Evolutionary conservation across 108 stramenopile genomes (phyloP).

Genomic region (Nitzschia inconspicua): DNA sequence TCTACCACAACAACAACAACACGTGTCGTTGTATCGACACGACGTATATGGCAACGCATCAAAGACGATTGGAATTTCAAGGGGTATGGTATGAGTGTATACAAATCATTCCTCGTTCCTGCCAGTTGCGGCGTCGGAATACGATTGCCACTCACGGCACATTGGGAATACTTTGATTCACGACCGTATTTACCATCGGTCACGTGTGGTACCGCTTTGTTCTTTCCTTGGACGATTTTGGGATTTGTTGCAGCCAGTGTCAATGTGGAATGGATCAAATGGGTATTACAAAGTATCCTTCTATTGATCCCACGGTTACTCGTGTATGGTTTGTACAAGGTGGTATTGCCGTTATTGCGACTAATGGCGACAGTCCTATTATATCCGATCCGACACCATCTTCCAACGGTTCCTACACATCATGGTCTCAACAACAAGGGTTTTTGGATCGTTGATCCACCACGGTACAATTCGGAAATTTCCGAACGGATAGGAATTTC

Average conservation of each 20-base stretch:
- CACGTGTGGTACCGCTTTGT: constrained; percentile 43
- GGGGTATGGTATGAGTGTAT: constrained; percentile 62
- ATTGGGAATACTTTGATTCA: constrained; percentile 63
- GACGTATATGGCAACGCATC: constrained; percentile 15
- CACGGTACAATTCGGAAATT: constrained; percentile 46
- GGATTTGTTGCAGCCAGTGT: constrained; percentile 53
- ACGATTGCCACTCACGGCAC: constrained; percentile 57
- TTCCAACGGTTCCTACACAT: constrained; percentile 11
- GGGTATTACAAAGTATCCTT: constrained; percentile 33
- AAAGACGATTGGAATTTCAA: constrained; percentile 71
- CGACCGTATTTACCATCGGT: constrained; percentile 49
- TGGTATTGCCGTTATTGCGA: constrained; percentile 24
- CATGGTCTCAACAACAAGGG: not conserved
- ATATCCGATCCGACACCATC: not conserved
- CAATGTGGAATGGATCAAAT: constrained; percentile 56
- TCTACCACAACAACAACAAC: not conserved
- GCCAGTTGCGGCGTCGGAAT: constrained; percentile 50
- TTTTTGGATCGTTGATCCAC: constrained; percentile 25
- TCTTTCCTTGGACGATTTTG: constrained; percentile 56
- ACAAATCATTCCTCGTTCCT: constrained; percentile 58
- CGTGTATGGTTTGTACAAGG: constrained; percentile 14
- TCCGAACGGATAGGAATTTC: constrained; percentile 66
- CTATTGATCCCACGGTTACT: constrained; percentile 20
- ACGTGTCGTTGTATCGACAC: not conserved
- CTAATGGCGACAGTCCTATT: constrained; percentile 12